A percentile compares a stretch with the other conserved stretches of the same genome.
Conservation (phyloP, 345 rosid species). For the Boechera stricta region DNA sequence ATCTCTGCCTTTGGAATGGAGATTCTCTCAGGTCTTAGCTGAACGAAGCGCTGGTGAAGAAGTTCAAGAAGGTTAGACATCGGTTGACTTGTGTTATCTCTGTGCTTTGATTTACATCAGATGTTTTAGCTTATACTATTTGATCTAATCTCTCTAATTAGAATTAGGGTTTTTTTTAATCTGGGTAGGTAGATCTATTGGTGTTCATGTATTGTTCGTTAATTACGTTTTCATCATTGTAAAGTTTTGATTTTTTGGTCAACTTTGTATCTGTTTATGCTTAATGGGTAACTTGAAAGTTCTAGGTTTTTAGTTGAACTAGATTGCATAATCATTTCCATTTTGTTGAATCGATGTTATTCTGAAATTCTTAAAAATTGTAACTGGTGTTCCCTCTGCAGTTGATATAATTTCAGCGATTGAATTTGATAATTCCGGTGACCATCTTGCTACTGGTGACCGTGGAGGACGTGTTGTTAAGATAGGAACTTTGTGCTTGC, state of each 20-base stretch:
- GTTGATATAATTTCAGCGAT: slow-evolving; percentile 93
- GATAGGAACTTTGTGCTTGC: slow-evolving; percentile 23
- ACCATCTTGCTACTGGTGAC: slow-evolving; percentile 93
- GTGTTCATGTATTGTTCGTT: slow-evolving; percentile 1
- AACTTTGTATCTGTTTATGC: slow-evolving; percentile 5
- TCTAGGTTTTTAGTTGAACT: neutral
- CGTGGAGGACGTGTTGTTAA: slow-evolving; percentile 92
- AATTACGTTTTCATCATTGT: slow-evolving; percentile 1
- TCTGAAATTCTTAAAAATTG: slow-evolving; percentile 16
- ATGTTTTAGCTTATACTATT: slow-evolving; percentile 22
- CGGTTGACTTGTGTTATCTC: slow-evolving; percentile 12
- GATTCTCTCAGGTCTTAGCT: slow-evolving; percentile 97
- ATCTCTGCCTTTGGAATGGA: slow-evolving; percentile 80
- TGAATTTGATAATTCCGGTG: slow-evolving; percentile 81
- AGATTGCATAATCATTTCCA: neutral
- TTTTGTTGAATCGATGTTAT: slow-evolving; percentile 1
- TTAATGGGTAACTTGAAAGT: neutral
- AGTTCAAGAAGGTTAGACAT: slow-evolving; percentile 81
- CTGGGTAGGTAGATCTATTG: slow-evolving; percentile 31
- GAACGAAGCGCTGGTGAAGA: slow-evolving; percentile 97
- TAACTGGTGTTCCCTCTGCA: slow-evolving; percentile 52
- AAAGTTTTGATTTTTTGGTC: slow-evolving; percentile 24
- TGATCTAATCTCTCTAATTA: slow-evolving; percentile 26
- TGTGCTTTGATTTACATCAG: neutral
- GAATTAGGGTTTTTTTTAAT: slow-evolving; percentile 29